phyloP scores from a whole-genome alignment of 1,139 yeast genomes.

The Pichia inconspicua region DNA sequence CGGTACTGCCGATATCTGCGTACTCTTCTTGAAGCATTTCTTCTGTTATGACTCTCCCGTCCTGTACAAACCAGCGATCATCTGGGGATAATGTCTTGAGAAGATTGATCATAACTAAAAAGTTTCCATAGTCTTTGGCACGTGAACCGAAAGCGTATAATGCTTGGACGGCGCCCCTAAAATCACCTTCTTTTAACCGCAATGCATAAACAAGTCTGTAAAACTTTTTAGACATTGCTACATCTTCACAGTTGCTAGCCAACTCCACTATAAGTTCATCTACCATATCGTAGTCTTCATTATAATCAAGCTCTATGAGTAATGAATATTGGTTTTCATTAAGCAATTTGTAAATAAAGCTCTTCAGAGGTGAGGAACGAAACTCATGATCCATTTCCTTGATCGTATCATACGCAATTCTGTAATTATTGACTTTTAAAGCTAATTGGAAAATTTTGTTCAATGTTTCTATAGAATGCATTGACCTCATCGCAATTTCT shows the following conservation, averaged over 20 bases:
- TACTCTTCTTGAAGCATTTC: not conserved
- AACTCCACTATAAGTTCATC: slow-evolving; percentile 25
- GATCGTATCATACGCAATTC: slow-evolving; percentile 23
- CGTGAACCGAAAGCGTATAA: slow-evolving; percentile 37
- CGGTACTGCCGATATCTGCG: not conserved
- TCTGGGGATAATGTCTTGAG: slow-evolving; percentile 37
- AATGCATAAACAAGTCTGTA: slow-evolving; percentile 51
- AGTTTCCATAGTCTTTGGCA: not conserved
- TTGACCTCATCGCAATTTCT: slow-evolving; percentile 18
- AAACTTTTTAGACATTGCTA: slow-evolving; percentile 31
- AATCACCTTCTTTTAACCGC: slow-evolving; percentile 40
- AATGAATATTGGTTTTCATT: slow-evolving; percentile 19
- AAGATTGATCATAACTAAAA: slow-evolving; percentile 40
- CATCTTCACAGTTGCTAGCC: slow-evolving; percentile 22
- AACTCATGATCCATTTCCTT: slow-evolving; percentile 19
- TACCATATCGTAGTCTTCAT: slow-evolving; percentile 23
- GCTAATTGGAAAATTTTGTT: slow-evolving; percentile 24
- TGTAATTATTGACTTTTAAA: slow-evolving; percentile 22
- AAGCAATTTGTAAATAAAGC: slow-evolving; percentile 25
- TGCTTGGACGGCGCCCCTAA: slow-evolving; percentile 50
- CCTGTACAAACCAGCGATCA: slow-evolving; percentile 29
- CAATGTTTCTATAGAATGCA: slow-evolving; percentile 18
- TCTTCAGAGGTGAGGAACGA: slow-evolving; percentile 21
- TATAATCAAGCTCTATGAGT: slow-evolving; percentile 23
- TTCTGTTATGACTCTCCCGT: slow-evolving; percentile 6